Evolutionary conservation across 257 asterid species (phyloP).

Genomic region (Nicotiana paniculata): DNA sequence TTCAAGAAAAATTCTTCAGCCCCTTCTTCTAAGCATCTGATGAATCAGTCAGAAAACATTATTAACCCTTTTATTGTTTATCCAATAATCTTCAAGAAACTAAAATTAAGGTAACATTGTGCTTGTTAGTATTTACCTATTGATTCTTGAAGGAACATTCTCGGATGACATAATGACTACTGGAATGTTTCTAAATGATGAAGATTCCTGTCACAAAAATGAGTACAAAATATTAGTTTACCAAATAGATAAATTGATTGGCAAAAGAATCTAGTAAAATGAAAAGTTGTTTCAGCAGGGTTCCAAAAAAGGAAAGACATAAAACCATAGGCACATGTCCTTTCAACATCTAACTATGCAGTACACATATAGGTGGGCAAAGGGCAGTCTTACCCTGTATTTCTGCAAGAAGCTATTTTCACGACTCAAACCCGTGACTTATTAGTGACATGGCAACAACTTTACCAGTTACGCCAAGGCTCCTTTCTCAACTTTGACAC

Average conservation of each 20-base stretch:
- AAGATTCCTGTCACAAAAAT: conserved; percentile 61
- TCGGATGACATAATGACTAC: conserved; percentile 98
- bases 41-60: neutral
- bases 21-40: conserved; percentile 91
- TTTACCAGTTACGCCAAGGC: too few relatives aligned
- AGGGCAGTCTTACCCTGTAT: too few relatives aligned
- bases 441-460: too few relatives aligned
- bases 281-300: neutral
- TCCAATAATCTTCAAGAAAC: neutral
- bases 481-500: too few relatives aligned
- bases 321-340: conserved; percentile 24
- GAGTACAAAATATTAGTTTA: neutral
- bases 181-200: conserved; percentile 76
- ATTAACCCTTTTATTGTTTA: neutral
- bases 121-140: conserved; percentile 38
- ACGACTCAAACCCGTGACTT: too few relatives aligned
- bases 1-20: conserved; percentile 90
- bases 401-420: too few relatives aligned
- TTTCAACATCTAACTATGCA: conserved; percentile 19
- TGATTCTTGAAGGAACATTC: conserved; percentile 94
- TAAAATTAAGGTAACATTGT: neutral
- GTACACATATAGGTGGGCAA: conserved; percentile 20
- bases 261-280: neutral
- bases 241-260: neutral
- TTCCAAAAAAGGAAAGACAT: neutral